Evolutionary conservation across 805 yeast genomes (phyloP).

Genomic region (Lachancea sp.): DNA sequence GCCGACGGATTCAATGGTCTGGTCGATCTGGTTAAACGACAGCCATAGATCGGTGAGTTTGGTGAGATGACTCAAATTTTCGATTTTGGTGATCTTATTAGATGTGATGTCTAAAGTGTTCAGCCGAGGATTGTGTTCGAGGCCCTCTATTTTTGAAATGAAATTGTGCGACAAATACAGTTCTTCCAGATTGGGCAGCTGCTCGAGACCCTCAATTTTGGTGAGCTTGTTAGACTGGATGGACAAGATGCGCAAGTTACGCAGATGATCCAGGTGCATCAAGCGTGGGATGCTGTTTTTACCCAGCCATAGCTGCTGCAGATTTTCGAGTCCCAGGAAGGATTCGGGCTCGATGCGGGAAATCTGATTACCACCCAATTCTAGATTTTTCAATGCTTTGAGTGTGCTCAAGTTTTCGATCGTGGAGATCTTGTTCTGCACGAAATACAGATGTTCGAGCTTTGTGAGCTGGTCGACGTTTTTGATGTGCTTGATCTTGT

Average conservation of each 20-base stretch:
- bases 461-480: constrained; percentile 58
- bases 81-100: constrained; percentile 57
- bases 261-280: constrained; percentile 53
- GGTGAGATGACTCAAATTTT: constrained; percentile 55
- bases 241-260: constrained; percentile 66
- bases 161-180: constrained; percentile 84
- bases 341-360: constrained; percentile 38
- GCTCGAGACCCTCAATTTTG: constrained; percentile 75
- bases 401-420: constrained; percentile 62
- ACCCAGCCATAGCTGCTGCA: constrained; percentile 87
- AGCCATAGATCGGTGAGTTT: constrained; percentile 94
- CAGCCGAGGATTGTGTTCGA: constrained; percentile 63
- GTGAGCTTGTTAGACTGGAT: constrained; percentile 81
- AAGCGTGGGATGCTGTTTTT: constrained; percentile 68
- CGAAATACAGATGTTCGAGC: constrained; percentile 69
- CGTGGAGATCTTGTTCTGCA: constrained; percentile 75
- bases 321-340: constrained; percentile 45
- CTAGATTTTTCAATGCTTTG: constrained; percentile 57
- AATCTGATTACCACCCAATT: constrained; percentile 82
- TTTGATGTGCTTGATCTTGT: constrained; percentile 79
- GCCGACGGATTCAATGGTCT: constrained; percentile 60
- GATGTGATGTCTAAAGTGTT: constrained; percentile 76
- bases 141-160: constrained; percentile 63
- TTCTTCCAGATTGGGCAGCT: constrained; percentile 68
- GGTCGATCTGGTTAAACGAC: constrained; percentile 62